A percentile compares a stretch with the other conserved stretches of the same genome.
phyloP scores from a whole-genome alignment of 176 grass and related monocot species.

The Carex myosuroides region DNA sequence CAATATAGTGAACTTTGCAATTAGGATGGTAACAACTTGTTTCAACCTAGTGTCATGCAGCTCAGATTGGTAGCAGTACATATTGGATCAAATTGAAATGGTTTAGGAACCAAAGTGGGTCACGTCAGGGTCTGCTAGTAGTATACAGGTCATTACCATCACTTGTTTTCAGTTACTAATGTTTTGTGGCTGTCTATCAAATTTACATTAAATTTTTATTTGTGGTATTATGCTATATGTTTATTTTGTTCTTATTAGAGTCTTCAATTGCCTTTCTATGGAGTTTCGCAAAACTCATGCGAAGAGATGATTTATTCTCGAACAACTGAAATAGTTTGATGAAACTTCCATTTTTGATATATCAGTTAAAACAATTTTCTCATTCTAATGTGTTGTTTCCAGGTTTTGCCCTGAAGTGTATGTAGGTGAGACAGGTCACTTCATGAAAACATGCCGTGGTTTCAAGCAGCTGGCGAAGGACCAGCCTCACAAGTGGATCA shows the following conservation, averaged over 20 bases:
- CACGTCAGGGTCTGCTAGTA: background rate
- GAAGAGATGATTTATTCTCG: background rate
- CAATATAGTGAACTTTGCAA: background rate
- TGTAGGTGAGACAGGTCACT: slow-evolving; percentile 49
- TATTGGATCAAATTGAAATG: background rate
- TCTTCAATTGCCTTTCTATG: background rate
- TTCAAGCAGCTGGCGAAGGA: slow-evolving; percentile 63
- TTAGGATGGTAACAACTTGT: background rate
- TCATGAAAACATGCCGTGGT: slow-evolving; percentile 59
- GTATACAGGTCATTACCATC: background rate
- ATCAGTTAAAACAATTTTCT: background rate
- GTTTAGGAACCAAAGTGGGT: background rate
- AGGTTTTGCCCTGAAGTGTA: slow-evolving; percentile 85
- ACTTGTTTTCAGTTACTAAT: background rate
- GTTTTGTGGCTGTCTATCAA: background rate
- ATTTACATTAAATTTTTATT: background rate
- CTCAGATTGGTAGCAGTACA: background rate
- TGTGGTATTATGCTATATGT: background rate
- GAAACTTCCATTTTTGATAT: background rate
- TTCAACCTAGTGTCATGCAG: background rate
- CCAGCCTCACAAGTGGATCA: slow-evolving; percentile 43
- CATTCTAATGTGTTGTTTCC: slow-evolving; percentile 7
- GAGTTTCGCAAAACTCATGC: background rate
- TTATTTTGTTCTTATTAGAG: background rate
- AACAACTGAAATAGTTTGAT: background rate